phyloP scores from a whole-genome alignment of 208 protist genomes.

The Kentomonas sorsogonicus region DNA sequence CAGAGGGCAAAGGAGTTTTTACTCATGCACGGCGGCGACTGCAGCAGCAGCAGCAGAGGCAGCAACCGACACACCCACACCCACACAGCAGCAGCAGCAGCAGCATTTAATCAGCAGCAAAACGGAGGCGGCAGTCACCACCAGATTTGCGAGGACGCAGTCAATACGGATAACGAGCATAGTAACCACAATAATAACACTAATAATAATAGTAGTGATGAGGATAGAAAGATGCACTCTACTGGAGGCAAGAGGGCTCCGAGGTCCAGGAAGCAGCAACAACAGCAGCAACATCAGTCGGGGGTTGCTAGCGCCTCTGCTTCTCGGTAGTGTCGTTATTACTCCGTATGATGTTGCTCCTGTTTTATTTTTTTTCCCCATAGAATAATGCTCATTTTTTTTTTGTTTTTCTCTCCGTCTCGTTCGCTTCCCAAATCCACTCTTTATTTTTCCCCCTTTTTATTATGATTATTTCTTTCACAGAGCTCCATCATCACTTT shows the following conservation, averaged over 20 bases:
- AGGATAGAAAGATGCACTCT: too few relatives aligned
- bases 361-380: background rate
- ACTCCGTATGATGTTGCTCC: too few relatives aligned
- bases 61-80: too few relatives aligned
- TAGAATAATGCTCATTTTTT: background rate
- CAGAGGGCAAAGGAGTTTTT: slow-evolving; percentile 29
- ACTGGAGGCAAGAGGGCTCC: too few relatives aligned
- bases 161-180: background rate
- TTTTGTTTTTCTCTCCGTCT: background rate
- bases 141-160: too few relatives aligned
- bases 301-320: too few relatives aligned
- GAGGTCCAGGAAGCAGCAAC: background rate
- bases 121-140: too few relatives aligned
- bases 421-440: slow-evolving; percentile 3
- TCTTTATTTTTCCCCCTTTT: background rate
- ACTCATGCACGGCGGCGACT: too few relatives aligned
- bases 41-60: too few relatives aligned
- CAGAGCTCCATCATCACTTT: background rate
- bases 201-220: slow-evolving; percentile 1
- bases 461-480: background rate
- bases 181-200: background rate
- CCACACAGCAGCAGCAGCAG: too few relatives aligned
- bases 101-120: too few relatives aligned
- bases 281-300: slow-evolving; percentile 2
- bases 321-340: too few relatives aligned